Conservation (phyloP, 108 stramenopile species). For the Cafeteria roenbergensis region DNA sequence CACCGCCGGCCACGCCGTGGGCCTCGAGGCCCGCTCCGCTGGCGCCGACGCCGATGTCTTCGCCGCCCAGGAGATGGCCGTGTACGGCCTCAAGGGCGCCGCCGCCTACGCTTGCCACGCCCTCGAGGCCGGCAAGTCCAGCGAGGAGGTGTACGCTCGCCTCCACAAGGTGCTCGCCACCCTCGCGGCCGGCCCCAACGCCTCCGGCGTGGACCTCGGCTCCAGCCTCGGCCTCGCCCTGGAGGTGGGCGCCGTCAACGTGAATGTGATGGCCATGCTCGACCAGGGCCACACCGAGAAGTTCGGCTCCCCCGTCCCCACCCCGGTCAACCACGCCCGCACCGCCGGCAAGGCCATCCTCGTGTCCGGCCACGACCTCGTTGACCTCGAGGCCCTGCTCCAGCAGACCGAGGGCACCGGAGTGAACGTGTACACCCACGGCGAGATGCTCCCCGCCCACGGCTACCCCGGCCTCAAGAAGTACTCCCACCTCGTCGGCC, state of each 20-base stretch:
- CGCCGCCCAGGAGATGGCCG: constrained; percentile 55
- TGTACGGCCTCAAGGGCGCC: constrained; percentile 51
- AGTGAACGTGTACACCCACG: constrained; percentile 67
- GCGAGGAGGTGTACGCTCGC: constrained; percentile 43
- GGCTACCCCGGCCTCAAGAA: constrained; percentile 58
- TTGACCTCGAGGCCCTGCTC: constrained; percentile 49
- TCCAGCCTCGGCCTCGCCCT: constrained; percentile 25
- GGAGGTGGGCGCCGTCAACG: constrained; percentile 52
- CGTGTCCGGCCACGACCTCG: constrained; percentile 61
- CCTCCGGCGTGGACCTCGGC: constrained; percentile 39
- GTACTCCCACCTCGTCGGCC: constrained; percentile 54
- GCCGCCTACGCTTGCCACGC: constrained; percentile 62
- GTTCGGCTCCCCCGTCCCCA: constrained; percentile 54
- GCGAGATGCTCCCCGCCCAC: constrained; percentile 71
- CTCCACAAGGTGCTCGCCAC: constrained; percentile 52
- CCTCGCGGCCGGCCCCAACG: constrained; percentile 43
- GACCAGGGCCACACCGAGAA: constrained; percentile 48
- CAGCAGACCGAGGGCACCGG: constrained; percentile 65
- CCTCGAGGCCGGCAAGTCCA: constrained; percentile 35
- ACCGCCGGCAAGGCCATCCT: constrained; percentile 58
- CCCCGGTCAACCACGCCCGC: constrained; percentile 46
- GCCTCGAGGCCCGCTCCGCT: constrained; percentile 31
- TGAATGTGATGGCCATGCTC: constrained; percentile 44
- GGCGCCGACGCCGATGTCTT: constrained; percentile 57
- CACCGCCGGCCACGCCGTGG: constrained; percentile 37